These are phyloP conservation scores for Globisporangium apiculatum DNA, from an alignment of 352 stramenopile genomes.

Conservation along the genomic window DNA sequence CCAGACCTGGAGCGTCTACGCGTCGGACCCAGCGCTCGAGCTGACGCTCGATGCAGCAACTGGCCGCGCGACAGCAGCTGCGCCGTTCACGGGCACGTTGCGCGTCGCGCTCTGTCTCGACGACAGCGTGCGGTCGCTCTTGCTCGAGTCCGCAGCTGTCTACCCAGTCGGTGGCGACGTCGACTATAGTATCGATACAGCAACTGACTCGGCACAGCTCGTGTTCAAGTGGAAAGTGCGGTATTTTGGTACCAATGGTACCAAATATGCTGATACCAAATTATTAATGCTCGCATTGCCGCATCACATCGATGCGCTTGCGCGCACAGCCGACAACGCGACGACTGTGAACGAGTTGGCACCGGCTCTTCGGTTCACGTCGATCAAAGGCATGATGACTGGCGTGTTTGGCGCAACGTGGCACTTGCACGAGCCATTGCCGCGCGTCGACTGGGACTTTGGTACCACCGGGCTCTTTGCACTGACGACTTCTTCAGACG, in stretches of 20 bases:
- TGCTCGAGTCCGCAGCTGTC: constrained; percentile 50
- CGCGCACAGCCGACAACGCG: constrained; percentile 8
- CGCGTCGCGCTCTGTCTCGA: constrained; percentile 42
- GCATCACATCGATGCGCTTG: constrained; percentile 58
- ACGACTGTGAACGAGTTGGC: constrained; percentile 24
- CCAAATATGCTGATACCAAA: constrained; percentile 6
- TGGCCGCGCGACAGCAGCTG: constrained; percentile 17
- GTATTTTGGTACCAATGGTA: constrained; percentile 20
- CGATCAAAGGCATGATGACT: constrained; percentile 68
- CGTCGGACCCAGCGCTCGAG: constrained; percentile 40
- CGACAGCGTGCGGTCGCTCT: constrained; percentile 27
- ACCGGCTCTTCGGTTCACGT: constrained; percentile 47
- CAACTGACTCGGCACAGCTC: constrained; percentile 21
- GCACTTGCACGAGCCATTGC: constrained; percentile 55
- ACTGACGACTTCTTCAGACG: too few relatives aligned
- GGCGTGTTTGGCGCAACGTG: constrained; percentile 56
- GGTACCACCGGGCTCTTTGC: constrained; percentile 41
- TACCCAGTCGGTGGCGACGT: constrained; percentile 53
- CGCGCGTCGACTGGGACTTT: constrained; percentile 59
- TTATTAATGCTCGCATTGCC: constrained; percentile 70
- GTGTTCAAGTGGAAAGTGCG: constrained; percentile 62
- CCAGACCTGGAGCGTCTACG: constrained; percentile 62
- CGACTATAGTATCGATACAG: constrained; percentile 31
- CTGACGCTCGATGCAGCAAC: constrained; percentile 25
- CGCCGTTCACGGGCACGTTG: constrained; percentile 44